Evolutionary conservation across 768 basidiomycete species (phyloP).

Genomic region (Tylopilus sp.): DNA sequence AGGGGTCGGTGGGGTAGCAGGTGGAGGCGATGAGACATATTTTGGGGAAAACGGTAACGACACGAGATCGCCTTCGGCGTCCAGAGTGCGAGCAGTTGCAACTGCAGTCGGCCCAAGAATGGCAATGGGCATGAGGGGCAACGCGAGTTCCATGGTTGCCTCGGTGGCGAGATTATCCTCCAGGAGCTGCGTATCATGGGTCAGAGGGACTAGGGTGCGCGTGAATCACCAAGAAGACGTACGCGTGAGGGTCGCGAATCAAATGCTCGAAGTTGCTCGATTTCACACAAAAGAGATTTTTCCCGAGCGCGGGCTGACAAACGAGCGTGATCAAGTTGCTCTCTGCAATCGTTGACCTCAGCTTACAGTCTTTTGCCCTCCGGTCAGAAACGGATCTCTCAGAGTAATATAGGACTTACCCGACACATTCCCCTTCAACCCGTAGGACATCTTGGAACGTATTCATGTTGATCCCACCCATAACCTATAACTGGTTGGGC

Average conservation of each 20-base stretch:
- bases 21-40: conserved; percentile 18
- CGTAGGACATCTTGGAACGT: conserved; percentile 24
- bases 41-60: too few species aligned
- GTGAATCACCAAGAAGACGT: too few species aligned
- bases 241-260: not conserved
- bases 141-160: conserved; percentile 50
- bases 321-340: conserved; percentile 28
- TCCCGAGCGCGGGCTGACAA: conserved; percentile 30
- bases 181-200: conserved; percentile 22
- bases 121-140: conserved; percentile 41
- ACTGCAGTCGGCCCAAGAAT: conserved; percentile 13
- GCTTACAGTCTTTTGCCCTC: conserved; percentile 32
- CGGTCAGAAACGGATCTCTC: not conserved
- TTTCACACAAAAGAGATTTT: conserved; percentile 31
- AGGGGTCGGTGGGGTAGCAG: not conserved
- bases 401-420: conserved; percentile 21
- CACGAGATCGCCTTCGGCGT: too few species aligned
- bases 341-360: conserved; percentile 26
- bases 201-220: too few species aligned
- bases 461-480: conserved; percentile 14
- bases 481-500: conserved; percentile 6
- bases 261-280: conserved; percentile 16
- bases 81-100: too few species aligned
- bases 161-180: conserved; percentile 36
- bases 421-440: conserved; percentile 35